Evolutionary conservation across 305 asterid species (phyloP).

Genomic region (Caryopteris hybrid): DNA sequence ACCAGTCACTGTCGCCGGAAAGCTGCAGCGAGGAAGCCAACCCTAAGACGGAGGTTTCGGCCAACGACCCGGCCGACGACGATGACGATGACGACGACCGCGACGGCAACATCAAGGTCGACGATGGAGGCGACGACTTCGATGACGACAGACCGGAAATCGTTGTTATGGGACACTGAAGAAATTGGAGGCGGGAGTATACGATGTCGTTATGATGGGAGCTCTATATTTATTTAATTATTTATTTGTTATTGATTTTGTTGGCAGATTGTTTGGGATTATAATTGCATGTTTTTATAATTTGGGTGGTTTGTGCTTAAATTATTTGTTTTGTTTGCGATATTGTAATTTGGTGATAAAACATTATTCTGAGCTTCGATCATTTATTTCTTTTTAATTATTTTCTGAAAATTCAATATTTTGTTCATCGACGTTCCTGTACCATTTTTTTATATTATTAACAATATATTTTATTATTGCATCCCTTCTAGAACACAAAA

Average conservation of each 20-base stretch:
- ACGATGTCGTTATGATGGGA: too few relatives aligned
- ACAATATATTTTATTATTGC: too few relatives aligned
- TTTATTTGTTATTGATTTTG: neutral
- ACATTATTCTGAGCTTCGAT: neutral
- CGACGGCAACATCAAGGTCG: neutral
- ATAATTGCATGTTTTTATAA: neutral
- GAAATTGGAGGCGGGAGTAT: too few relatives aligned
- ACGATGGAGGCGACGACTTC: neutral
- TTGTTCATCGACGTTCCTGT: too few relatives aligned
- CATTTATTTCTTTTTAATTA: too few relatives aligned
- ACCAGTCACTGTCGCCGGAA: neutral
- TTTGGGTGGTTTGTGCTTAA: neutral
- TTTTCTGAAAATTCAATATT: too few relatives aligned
- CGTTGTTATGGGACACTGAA: slow-evolving; percentile 21
- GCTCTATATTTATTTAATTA: too few relatives aligned
- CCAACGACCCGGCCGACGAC: neutral
- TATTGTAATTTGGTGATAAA: slow-evolving; percentile 2
- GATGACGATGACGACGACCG: slow-evolving; percentile 15
- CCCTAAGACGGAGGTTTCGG: neutral
- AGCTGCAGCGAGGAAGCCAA: slow-evolving; percentile 4
- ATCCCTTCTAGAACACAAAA: too few relatives aligned
- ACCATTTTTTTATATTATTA: too few relatives aligned
- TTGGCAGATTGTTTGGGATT: neutral
- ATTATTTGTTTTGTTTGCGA: neutral
- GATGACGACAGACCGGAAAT: slow-evolving; percentile 1